phyloP scores from a whole-genome alignment of 768 basidiomycete species.

The Rhodotorula babjevae region DNA sequence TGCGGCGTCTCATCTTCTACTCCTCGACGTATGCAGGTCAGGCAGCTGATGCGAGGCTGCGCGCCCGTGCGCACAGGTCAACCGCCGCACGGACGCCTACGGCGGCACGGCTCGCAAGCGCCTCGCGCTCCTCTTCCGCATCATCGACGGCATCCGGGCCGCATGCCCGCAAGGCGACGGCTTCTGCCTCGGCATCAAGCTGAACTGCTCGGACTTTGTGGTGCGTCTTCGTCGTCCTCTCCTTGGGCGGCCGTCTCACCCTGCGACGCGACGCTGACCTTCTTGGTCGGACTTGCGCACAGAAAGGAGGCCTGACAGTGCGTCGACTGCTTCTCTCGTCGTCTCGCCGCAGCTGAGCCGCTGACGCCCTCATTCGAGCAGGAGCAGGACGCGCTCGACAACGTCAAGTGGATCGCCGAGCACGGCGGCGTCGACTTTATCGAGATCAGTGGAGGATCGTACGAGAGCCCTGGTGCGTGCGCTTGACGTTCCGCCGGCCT shows the following conservation, averaged over 20 bases:
- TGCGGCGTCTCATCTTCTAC: not conserved
- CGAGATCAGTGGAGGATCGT: constrained; percentile 82
- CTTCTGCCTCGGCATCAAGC: constrained; percentile 73
- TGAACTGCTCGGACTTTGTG: constrained; percentile 73
- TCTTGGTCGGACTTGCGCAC: not conserved
- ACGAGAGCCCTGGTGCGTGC: constrained; percentile 65
- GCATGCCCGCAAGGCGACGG: constrained; percentile 50
- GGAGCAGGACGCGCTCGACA: constrained; percentile 55
- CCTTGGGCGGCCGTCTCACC: not conserved
- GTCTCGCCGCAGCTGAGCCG: not conserved
- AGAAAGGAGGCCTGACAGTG: constrained; percentile 41
- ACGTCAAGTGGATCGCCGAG: constrained; percentile 59
- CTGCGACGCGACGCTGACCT: not conserved
- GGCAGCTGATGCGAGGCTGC: not conserved
- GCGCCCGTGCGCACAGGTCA: constrained; percentile 48
- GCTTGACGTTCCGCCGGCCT: not conserved
- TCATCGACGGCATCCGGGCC: constrained; percentile 58
- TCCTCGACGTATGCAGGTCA: not conserved
- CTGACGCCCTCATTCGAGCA: not conserved
- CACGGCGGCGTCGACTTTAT: constrained; percentile 74
- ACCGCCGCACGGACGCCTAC: constrained; percentile 61
- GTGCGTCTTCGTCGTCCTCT: constrained; percentile 34
- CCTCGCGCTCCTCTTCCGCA: constrained; percentile 59
- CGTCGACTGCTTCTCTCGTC: not conserved
- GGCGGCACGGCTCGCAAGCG: constrained; percentile 51